phyloP scores from a whole-genome alignment of 768 basidiomycete species.

The Pulveroboletus sp. region DNA sequence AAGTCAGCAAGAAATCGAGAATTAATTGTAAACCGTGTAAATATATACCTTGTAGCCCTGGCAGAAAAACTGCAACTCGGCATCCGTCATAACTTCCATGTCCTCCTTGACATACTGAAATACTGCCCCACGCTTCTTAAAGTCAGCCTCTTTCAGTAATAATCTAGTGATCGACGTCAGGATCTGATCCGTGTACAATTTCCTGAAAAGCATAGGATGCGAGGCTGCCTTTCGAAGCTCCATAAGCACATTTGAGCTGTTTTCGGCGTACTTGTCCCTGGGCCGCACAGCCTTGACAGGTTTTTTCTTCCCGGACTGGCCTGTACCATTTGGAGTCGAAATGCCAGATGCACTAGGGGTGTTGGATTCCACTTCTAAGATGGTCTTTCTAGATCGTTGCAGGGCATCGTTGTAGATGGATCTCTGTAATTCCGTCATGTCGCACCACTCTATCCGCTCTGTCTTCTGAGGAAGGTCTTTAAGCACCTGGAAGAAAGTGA shows the following conservation, averaged over 20 bases:
- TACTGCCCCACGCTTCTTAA: constrained; percentile 73
- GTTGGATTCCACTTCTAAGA: constrained; percentile 44
- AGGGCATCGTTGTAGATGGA: constrained; percentile 84
- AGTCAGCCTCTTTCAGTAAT: constrained; percentile 88
- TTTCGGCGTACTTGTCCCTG: constrained; percentile 75
- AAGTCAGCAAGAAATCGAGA: constrained; percentile 3
- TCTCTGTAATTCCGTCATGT: constrained; percentile 79
- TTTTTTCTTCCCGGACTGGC: constrained; percentile 30
- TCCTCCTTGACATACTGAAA: constrained; percentile 92
- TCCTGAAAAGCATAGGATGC: constrained; percentile 95
- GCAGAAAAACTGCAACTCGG: constrained; percentile 87
- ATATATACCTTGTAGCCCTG: constrained; percentile 71
- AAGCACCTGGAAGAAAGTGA: constrained; percentile 55
- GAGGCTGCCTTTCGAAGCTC: constrained; percentile 94
- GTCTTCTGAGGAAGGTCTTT: constrained; percentile 90
- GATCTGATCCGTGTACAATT: constrained; percentile 70
- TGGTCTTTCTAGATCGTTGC: constrained; percentile 76
- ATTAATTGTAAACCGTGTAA: background rate
- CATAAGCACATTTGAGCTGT: constrained; percentile 93
- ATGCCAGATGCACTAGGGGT: constrained; percentile 29
- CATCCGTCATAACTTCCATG: constrained; percentile 97
- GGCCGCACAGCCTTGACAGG: constrained; percentile 34
- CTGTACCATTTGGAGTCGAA: constrained; percentile 24
- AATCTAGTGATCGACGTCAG: constrained; percentile 73
- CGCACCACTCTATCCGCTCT: constrained; percentile 93